Evolutionary conservation across 805 yeast species (phyloP).

Genomic region (Pichia paraexigua): DNA sequence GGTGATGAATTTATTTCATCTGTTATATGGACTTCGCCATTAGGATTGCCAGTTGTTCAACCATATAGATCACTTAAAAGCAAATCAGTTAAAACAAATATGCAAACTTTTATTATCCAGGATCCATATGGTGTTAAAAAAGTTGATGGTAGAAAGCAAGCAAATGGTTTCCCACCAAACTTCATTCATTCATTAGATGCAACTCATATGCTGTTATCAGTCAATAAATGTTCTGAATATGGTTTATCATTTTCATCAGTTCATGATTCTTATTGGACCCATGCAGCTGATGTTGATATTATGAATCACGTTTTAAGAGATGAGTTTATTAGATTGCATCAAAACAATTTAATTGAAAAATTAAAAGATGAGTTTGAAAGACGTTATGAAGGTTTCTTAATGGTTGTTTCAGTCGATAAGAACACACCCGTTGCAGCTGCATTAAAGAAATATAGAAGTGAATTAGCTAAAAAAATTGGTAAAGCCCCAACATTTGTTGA

Average conservation of each 20-base stretch:
- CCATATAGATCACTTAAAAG: conserved; percentile 74
- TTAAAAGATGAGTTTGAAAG: conserved; percentile 72
- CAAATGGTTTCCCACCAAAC: conserved; percentile 92
- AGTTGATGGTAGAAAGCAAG: conserved; percentile 84
- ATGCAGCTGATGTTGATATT: conserved; percentile 70
- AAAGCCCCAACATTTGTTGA: conserved; percentile 57
- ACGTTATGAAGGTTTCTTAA: conserved; percentile 67
- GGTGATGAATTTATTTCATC: conserved; percentile 68
- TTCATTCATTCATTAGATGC: conserved; percentile 94
- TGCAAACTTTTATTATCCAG: conserved; percentile 78
- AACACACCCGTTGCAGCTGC: conserved; percentile 42
- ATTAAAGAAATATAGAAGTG: conserved; percentile 42
- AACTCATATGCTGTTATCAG: conserved; percentile 90
- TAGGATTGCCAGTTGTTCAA: conserved; percentile 93
- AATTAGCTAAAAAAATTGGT: conserved; percentile 41
- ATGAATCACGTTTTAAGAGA: conserved; percentile 70
- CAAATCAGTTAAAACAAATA: conserved; percentile 65
- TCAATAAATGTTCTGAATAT: conserved; percentile 59
- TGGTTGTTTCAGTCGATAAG: conserved; percentile 47
- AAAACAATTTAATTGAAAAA: conserved; percentile 59
- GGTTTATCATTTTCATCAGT: conserved; percentile 83
- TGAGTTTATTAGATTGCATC: conserved; percentile 72
- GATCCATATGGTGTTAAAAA: conserved; percentile 83
- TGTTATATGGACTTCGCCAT: conserved; percentile 96
- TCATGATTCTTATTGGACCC: conserved; percentile 98